Percentiles rank a stretch among this genome's conserved stretches.
These are phyloP conservation scores for Colletotrichum sp. DNA, from an alignment of 2,329 filamentous ascomycete species.

Conservation along the genomic window DNA sequence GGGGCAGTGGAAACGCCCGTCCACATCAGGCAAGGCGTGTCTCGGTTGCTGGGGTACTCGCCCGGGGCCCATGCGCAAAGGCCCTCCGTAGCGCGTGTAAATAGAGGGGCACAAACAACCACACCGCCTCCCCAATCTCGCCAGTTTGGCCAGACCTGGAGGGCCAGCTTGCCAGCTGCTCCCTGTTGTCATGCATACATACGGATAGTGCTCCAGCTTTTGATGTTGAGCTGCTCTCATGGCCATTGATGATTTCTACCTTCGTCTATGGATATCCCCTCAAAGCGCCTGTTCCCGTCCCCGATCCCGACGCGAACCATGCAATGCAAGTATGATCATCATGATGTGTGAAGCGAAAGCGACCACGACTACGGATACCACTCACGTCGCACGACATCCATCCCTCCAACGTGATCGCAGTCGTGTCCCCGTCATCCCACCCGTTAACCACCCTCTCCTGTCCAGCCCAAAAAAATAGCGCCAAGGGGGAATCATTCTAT, in stretches of 20 bases:
- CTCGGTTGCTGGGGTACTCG: background rate
- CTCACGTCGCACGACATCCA: background rate
- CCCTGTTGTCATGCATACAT: background rate
- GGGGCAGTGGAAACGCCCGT: background rate
- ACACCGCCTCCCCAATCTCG: conserved; percentile 1
- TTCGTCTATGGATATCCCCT: background rate
- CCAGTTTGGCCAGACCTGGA: background rate
- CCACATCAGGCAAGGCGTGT: background rate
- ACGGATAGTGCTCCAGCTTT: too few species aligned
- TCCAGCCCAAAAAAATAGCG: background rate
- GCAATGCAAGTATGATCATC: background rate
- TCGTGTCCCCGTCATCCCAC: background rate
- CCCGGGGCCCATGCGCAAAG: background rate
- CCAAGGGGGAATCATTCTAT: background rate
- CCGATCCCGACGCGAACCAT: background rate
- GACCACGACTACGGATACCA: background rate
- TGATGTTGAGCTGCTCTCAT: background rate
- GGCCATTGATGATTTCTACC: background rate
- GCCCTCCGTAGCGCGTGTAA: background rate
- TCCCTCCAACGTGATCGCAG: background rate
- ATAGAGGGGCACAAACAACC: background rate
- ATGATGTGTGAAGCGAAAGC: background rate
- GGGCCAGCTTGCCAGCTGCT: background rate
- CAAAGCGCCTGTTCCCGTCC: background rate
- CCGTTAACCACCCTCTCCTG: background rate